Evolutionary conservation across 2,329 filamentous ascomycete species (phyloP), one percentile per base, ranked within the genome.

Genomic region (Neospermospora avenae): DNA sequence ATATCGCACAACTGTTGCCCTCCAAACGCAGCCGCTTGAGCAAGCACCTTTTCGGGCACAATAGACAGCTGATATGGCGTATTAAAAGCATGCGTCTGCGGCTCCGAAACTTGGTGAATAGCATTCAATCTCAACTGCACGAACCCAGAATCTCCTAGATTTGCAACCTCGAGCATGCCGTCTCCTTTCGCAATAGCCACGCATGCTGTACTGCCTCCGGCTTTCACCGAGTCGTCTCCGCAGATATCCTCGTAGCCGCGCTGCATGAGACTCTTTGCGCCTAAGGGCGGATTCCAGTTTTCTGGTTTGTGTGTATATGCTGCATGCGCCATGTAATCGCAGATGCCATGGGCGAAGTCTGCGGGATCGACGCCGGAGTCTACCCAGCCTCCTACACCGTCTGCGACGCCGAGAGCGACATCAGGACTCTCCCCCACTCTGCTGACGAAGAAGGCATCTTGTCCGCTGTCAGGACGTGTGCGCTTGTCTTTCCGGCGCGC

Each of bases 11-110:
- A 83, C 63, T 89, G 89, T 1, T 84, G 80, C 46, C 91, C 91
- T 20, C 93, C 93, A 73, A 96, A 98, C 28, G 91, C 84, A 13
- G 87, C 85, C 69, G 92, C 88, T 69, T 95, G 90, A 22, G 86
- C 84, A 59, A 91, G 83, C 76, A 96, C 87, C 68, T 84, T 85
- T 3, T 88, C 84, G 0, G 95, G 93, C 7, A 97, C 87, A 56
- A 96, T 86, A 57, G 91, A 93, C 42, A 99, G 83, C 74, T 99
- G 95, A 72, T 90, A 99, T 0, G 95, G 95, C 0, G 95, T 98
- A 75, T 99, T 99, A 82, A 99, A 99, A 45, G 88, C 92, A 74
- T 99, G 95, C 0, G 92, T 97, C 75, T 99, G 95, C 24, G 91
- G 89, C 51, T 87, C 84, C 1, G 92, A 96, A 71, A 86, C 88